Evolutionary conservation across 2,329 filamentous ascomycete genomes (phyloP).

Genomic region (Colletotrichum sp.): DNA sequence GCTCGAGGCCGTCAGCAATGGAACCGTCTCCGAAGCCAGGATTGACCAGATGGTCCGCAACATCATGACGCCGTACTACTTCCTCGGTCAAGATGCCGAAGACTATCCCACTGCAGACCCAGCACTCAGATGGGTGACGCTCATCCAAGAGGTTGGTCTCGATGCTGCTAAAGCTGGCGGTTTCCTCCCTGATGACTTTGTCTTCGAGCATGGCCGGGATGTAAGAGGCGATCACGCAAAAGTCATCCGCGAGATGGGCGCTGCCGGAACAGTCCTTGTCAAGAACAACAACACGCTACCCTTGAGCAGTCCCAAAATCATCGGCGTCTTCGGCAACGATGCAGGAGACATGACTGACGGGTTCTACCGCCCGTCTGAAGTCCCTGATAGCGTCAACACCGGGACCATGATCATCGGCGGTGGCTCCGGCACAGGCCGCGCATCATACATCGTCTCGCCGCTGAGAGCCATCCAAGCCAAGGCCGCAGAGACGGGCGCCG

Average conservation of each 20-base stretch:
- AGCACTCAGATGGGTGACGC: slow-evolving; percentile 19
- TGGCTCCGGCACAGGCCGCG: slow-evolving; percentile 56
- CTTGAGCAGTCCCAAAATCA: slow-evolving; percentile 57
- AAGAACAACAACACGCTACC: slow-evolving; percentile 71
- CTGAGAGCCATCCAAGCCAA: slow-evolving; percentile 56
- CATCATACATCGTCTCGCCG: slow-evolving; percentile 59
- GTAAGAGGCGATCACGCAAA: slow-evolving; percentile 59
- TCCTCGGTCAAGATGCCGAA: slow-evolving; percentile 73
- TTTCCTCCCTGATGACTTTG: slow-evolving; percentile 33
- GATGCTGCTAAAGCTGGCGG: slow-evolving; percentile 9
- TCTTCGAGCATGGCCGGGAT: slow-evolving; percentile 46
- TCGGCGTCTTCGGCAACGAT: slow-evolving; percentile 5
- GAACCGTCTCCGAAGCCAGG: slow-evolving; percentile 73
- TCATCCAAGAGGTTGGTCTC: background rate
- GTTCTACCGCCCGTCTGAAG: background rate
- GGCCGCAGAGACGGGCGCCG: slow-evolving; percentile 39
- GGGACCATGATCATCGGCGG: slow-evolving; percentile 49
- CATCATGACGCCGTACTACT: slow-evolving; percentile 82
- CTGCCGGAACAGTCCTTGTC: slow-evolving; percentile 69
- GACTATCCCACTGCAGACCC: slow-evolving; percentile 55
- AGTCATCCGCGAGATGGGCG: slow-evolving; percentile 59
- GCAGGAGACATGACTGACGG: slow-evolving; percentile 23
- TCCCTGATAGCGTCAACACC: background rate
- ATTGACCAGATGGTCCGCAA: slow-evolving; percentile 83
- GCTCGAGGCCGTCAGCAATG: slow-evolving; percentile 75